Conservation (phyloP, 1,139 yeast genomes). For the Yamadazyma triangularis region DNA sequence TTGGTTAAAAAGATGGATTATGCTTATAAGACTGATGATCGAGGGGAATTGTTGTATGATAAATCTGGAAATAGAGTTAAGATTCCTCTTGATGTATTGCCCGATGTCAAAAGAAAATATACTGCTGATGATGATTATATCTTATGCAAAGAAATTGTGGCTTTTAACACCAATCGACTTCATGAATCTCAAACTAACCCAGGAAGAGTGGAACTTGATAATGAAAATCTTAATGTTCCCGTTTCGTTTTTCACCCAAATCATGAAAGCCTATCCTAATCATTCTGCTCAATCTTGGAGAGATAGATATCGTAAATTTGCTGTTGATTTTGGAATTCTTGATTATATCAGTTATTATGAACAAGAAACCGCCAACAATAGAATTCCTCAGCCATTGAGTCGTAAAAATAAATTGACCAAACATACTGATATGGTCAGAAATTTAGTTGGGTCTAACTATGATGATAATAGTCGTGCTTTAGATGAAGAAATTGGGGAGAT, state of each 20-base stretch:
- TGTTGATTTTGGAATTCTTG: constrained; percentile 53
- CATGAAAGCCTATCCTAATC: constrained; percentile 43
- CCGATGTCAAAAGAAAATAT: constrained; percentile 56
- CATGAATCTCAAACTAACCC: background rate
- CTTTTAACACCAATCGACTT: background rate
- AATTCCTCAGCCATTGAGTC: constrained; percentile 1
- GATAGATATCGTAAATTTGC: constrained; percentile 72
- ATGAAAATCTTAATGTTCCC: constrained; percentile 9
- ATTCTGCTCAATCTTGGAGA: constrained; percentile 69
- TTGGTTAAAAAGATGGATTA: constrained; percentile 47
- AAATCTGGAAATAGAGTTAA: constrained; percentile 37
- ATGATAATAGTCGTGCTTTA: constrained; percentile 18
- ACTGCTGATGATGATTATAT: constrained; percentile 66
- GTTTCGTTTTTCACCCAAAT: constrained; percentile 45
- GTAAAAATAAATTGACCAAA: background rate
- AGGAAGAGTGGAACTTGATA: background rate
- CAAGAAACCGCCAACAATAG: constrained; percentile 20
- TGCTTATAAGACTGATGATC: constrained; percentile 56
- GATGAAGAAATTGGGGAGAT: constrained; percentile 40
- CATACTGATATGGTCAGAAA: constrained; percentile 7
- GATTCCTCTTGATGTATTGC: constrained; percentile 40
- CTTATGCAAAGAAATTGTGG: constrained; percentile 46
- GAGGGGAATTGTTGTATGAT: constrained; percentile 49
- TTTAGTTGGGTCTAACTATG: constrained; percentile 8
- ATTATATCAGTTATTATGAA: constrained; percentile 54